phyloP scores from a whole-genome alignment of 306 rosid species.

The Dalbergia cochinchinensis region DNA sequence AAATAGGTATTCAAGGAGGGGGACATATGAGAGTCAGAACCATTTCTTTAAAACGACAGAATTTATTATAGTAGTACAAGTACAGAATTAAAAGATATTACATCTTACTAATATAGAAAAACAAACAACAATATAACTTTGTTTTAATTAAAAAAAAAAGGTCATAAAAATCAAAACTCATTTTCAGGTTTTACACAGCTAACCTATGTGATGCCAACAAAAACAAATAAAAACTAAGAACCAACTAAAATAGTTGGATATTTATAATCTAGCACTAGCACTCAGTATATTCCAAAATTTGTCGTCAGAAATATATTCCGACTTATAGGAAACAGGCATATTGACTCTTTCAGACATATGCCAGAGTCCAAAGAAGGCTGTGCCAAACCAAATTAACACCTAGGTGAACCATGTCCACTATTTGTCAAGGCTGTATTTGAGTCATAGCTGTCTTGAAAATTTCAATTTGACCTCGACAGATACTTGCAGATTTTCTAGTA shows the following conservation, averaged over 20 bases:
- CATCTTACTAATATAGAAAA: background rate
- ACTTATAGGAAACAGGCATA: background rate
- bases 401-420: background rate
- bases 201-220: background rate
- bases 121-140: background rate
- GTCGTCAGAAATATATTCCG: background rate
- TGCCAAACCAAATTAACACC: background rate
- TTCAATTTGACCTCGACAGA: background rate
- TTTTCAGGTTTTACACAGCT: background rate
- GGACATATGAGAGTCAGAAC: background rate
- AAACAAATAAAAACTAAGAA: background rate
- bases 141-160: background rate
- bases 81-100: conserved; percentile 14
- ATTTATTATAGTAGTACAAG: background rate
- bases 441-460: background rate
- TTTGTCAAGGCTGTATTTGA: background rate
- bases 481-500: background rate
- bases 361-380: background rate
- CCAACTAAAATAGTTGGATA: background rate
- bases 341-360: background rate
- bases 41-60: background rate
- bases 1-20: background rate
- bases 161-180: background rate
- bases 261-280: background rate
- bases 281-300: background rate